Evolutionary conservation across 2,329 filamentous ascomycete species (phyloP), one percentile per base, ranked within the genome.

Genomic region (Leptographium procerum): DNA sequence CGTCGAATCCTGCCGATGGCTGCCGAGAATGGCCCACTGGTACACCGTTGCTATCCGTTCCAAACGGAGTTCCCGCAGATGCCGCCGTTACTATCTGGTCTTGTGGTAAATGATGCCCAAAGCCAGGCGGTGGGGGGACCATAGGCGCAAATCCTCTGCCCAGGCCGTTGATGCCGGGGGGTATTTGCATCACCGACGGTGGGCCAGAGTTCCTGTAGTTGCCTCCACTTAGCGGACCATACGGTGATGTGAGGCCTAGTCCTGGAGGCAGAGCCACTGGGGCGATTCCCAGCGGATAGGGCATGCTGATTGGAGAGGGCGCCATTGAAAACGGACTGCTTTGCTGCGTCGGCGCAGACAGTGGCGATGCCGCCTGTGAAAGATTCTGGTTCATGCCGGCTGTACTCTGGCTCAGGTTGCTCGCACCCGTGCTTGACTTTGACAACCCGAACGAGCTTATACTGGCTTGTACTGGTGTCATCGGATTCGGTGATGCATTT

Each of bases 1-100:
- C 24, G 11, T 91, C 87, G 60, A 86, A 83, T 4, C 86, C 84
- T 10, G 77, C 77, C 10, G 90, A 95, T 9, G 83, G 79, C 64
- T 95, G 89, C 62, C 90, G 81, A 9, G 86, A 86, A 71, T 95
- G 90, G 6, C 79, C 88, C 6, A 79, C 69, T 10, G 76, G 69
- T 16, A 69, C 71, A 52, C 45, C 54, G 28, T 34, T 47, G 28
- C 26, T 68, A 60, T 75, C 75, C 60, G 67, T 69, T 31, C 63
- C 65, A 47, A 62, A 62, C 60, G 61, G 68, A 4, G 36, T 59
- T 9, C 61, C 58, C 1, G 57, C 56, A 16, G 16, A 16, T 43
- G 16, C 19, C 22, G 60, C 56, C 6, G 45, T 24, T 1, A 59
- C 59, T 9, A 61, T 59, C 10, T 69, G 68, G 57, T 77, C 77